Evolutionary conservation across 768 basidiomycete genomes (phyloP), one percentile per base, ranked within the genome.

Genomic region (Sporobolomyces pararoseus): DNA sequence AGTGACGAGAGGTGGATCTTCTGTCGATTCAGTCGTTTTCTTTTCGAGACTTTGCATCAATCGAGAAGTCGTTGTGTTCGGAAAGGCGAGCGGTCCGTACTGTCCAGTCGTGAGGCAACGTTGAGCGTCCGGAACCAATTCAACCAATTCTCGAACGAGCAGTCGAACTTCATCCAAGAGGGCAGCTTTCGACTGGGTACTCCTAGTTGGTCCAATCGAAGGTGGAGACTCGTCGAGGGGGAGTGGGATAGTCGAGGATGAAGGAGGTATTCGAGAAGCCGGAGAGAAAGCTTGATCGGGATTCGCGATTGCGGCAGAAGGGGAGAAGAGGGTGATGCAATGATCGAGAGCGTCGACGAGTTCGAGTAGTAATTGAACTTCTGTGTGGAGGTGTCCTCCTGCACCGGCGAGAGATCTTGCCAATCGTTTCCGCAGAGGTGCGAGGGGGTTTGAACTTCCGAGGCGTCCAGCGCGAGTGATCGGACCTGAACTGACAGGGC

Each of bases 271-370:
- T n/a, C n/a, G n/a, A n/a, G n/a, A n/a, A n/a, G n/a, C n/a, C n/a
- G 39, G 39, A 17, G 17, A 42, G 46, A 23, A 50, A 50, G 27
- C 47, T 59, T 25, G 25, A 39, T 19, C 47, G 47, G 4, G 65
- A 12, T 3, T 35, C 27, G 57, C 27, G 59, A n/a, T 21, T 5
- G 4, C 7, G 47, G 21, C 9, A 29, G 39, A 44, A n/a, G 50
- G 23, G 3, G 66, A 66, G 9, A 66, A 63, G n/a, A 51, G 42
- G 7, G 70, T 52, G 25, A 74, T 65, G 49, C 65, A 70, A 58
- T 64, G 37, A 31, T 74, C 72, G 31, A 74, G 63, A 2, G 72
- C 72, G 35, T 74, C 72, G 58, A 74, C 29, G 39, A 74, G 66
- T 49, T 74, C 72, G 63, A 74, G 52, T 6, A 74, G 17, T 6